Evolutionary conservation across 345 rosid genomes (phyloP), one percentile per base, ranked within the genome.

Genomic region (Psidium friedrichsthalianum): DNA sequence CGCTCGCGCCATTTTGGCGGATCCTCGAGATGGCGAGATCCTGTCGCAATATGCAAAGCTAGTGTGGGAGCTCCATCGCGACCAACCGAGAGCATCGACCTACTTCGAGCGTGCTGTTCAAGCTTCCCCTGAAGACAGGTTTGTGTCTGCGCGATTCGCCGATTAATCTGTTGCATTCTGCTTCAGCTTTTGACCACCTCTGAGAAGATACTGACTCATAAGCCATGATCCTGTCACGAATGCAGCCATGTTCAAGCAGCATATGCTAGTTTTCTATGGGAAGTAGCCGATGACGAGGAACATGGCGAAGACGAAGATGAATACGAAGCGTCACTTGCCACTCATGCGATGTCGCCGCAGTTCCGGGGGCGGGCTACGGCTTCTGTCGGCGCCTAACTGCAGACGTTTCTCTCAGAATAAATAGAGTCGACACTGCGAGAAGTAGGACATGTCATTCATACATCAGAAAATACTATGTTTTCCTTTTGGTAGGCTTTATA

Each of bases 181-280:
- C 57, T 51, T 27, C 29, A 56, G 10, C 84, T 8, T 8, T 29
- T 9, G 44, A 20, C 40, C 14, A 11, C 21, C 40, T 61, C 76
- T 25, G 6, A 6, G 18, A 1, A 22, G 13, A 56, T 58, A 8
- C 51, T n/a, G 56, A 74, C 44, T 82, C 7, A 56, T 4, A 11
- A 15, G 51, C 59, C 51, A 5, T 54, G 7, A 13, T 24, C 40
- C 51, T 44, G 29, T 24, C 18, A 1, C 1, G 13, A 47, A 25
- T n/a, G 11, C 93, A 94, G 96, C 88, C 92, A 91, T 86, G 92
- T 94, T 54, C 94, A 91, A 9, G 95, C 96, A 54, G 91, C 95
- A 24, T 93, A 93, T 88, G 96, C 96, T 14, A 86, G 88, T 25
- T 92, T 94, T 82, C 92, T 93, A 0, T 93, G 96, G 96, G 93